These are phyloP conservation scores for Spiraea crenata DNA, from an alignment of 331 rosid species.

Conservation along the genomic window DNA sequence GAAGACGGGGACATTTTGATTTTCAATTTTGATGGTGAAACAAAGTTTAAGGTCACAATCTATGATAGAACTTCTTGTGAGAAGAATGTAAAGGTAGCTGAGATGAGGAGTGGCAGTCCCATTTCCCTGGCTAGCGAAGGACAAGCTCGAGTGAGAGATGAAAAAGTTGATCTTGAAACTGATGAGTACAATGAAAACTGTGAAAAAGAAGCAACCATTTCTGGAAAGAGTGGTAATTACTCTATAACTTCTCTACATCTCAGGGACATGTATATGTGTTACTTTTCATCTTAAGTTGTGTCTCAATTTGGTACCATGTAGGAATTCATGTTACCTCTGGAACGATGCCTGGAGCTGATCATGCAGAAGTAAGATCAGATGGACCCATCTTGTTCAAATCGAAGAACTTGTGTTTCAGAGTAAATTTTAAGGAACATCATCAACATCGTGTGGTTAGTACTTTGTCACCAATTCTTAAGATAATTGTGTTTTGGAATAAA, in stretches of 20 bases:
- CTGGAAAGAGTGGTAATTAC: too few relatives aligned
- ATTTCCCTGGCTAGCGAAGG: not conserved
- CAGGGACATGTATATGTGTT: too few relatives aligned
- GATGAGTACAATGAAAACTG: too few relatives aligned
- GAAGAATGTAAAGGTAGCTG: not conserved
- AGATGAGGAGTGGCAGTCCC: not conserved
- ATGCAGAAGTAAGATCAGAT: not conserved
- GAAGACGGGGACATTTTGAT: slow-evolving; percentile 9
- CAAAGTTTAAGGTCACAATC: not conserved
- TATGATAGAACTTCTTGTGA: slow-evolving; percentile 5
- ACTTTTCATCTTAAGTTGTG: not conserved
- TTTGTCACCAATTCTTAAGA: not conserved
- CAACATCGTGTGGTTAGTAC: slow-evolving; percentile 2
- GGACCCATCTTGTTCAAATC: not conserved
- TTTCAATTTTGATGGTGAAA: not conserved
- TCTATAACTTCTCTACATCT: too few relatives aligned
- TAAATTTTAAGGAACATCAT: not conserved
- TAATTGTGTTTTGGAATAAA: not conserved
- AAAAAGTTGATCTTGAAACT: not conserved
- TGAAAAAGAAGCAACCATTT: too few relatives aligned
- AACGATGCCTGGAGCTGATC: not conserved
- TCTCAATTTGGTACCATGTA: not conserved
- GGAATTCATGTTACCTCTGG: not conserved
- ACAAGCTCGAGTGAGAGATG: slow-evolving; percentile 5
- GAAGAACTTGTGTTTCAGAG: not conserved